These are phyloP conservation scores for Blastocladiella emersonii DNA, from an alignment of 371 early-diverging fungal genomes.

Conservation along the genomic window DNA sequence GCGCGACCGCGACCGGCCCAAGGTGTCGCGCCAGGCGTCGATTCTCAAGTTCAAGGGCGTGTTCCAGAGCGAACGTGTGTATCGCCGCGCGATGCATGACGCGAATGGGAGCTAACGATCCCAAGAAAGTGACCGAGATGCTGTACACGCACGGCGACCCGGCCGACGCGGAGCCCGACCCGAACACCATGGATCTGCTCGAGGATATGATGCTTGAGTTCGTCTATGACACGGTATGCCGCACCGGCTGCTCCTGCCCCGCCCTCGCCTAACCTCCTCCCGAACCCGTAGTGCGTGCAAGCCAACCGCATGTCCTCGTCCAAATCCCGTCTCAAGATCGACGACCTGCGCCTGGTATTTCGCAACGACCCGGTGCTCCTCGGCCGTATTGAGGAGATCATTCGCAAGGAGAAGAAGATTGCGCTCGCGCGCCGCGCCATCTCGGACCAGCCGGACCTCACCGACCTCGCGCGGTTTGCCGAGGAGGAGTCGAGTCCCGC, in stretches of 20 bases:
- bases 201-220: neutral
- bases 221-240: neutral
- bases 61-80: too few relatives aligned
- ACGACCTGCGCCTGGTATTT: neutral
- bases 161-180: neutral
- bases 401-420: neutral
- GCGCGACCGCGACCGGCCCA: too few relatives aligned
- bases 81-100: too few relatives aligned
- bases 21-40: too few relatives aligned
- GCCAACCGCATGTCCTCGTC: neutral
- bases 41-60: too few relatives aligned
- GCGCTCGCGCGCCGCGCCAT: neutral
- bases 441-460: too few relatives aligned
- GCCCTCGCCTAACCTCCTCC: neutral
- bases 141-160: constrained; percentile 1
- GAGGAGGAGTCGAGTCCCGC: too few relatives aligned
- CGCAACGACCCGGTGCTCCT: neutral
- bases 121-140: neutral
- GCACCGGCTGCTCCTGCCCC: neutral
- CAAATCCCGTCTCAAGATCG: neutral
- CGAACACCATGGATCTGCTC: neutral
- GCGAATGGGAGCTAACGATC: too few relatives aligned
- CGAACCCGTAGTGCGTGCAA: neutral
- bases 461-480: too few relatives aligned
- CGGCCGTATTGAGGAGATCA: neutral